Conservation (phyloP, 345 rosid species). For the Carallia brachiata region DNA sequence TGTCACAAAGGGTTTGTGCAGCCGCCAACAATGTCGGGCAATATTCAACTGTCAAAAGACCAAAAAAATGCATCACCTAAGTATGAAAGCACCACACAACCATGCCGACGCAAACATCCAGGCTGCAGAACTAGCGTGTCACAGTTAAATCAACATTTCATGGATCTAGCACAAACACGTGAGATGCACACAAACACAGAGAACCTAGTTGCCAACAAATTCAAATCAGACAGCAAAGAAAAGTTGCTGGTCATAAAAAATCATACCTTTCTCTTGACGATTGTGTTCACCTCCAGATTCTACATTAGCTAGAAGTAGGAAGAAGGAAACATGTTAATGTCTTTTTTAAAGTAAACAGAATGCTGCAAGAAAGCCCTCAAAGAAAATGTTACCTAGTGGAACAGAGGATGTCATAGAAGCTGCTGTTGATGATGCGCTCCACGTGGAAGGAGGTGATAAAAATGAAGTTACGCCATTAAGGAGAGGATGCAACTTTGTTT, state of each 20-base stretch:
- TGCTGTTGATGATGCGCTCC: slow-evolving; percentile 35
- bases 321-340: slow-evolving; percentile 6
- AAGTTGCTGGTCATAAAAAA: background rate
- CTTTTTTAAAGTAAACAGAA: background rate
- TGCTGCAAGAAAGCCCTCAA: slow-evolving; percentile 6
- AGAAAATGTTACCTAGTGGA: slow-evolving; percentile 40
- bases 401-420: slow-evolving; percentile 36
- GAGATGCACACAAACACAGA: background rate
- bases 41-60: slow-evolving; percentile 41
- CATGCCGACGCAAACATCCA: no score
- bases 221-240: slow-evolving; percentile 7
- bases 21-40: slow-evolving; percentile 68
- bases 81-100: no score
- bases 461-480: slow-evolving; percentile 32
- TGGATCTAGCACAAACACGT: background rate
- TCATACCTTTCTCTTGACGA: slow-evolving; percentile 49
- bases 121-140: no score
- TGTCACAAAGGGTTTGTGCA: slow-evolving; percentile 65
- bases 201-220: background rate
- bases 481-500: slow-evolving; percentile 11
- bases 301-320: slow-evolving; percentile 27
- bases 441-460: slow-evolving; percentile 20
- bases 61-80: background rate
- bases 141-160: no score
- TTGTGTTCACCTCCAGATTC: slow-evolving; percentile 36